Base-by-base conservation (phyloP, 345 rosid genomes). In the Nasturtium officinale region DNA sequence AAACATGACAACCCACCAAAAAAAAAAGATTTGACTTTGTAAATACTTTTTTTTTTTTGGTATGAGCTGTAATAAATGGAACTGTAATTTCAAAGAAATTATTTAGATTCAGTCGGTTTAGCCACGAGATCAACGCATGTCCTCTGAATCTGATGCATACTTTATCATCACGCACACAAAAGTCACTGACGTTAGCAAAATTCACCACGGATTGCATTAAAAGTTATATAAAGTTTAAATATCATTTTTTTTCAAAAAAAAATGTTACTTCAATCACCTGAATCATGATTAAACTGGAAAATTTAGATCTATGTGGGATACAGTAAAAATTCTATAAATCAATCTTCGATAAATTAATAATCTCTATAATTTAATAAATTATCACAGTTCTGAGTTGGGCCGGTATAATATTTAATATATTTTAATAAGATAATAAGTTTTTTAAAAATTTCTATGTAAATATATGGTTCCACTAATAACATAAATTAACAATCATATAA, bases 81-180 rank as follows among this genome's bases (percentile, higher is more conserved):
- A 17, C 10, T 9, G 45, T 20, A 13, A 65, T 53, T 56, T 74
- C 33, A 47, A 56, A 35, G 42, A 46, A 32, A n/a, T 64, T 56
- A 0, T 17, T 12, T 17, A 25, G 43, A 65, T 20, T 65, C 21
- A 47, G 33, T 17, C 13, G 9, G 9, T 50, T 74, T 50, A 37
- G 48, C 72, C 53, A 58, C 26, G 60, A 74, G 60, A 58, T 58
- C 67, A 66, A 66, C 53, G 51, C 61, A 57, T 74, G 78, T 33
- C 53, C 28, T 47, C 72, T 48, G 23, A 74, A 37, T 47, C 52
- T 48, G 8, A 65, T 35, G 23, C 57, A 43, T 55, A 4, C 37
- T 65, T 55, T 30, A 43, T 53, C 56, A 4, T 35, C 18, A 33
- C 71, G 65, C 9, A 20, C 18, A 30, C 32, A 64, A 54, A 38